Base-by-base conservation (phyloP, 495 filamentous ascomycete species). In the Aspergillus affinis region DNA sequence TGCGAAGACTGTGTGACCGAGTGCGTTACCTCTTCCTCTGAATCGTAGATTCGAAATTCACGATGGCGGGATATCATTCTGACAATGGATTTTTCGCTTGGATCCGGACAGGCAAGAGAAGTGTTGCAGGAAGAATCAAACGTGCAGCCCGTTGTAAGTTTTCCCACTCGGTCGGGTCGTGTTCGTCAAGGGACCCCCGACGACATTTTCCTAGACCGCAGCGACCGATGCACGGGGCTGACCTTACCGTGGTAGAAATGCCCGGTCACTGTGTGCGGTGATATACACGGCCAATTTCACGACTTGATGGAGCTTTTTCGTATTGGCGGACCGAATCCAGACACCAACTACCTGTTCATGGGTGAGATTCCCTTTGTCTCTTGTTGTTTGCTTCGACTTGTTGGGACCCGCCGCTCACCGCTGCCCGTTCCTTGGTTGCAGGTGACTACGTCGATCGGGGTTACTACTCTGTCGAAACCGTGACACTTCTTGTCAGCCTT, bases 41-140 rank as follows among this genome's bases (percentile, higher is more conserved):
- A 12, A 19, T 15, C 10, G 19, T 26, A 19, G n/a, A 49, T 26
- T n/a, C 32, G 50, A 29, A 27, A n/a, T 10, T 18, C 8, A 7
- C 23, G 17, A n/a, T 29, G 26, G 50, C 20, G 26, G 50, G 6
- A n/a, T 52, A n/a, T n/a, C 15, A 30, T 21, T 8, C 50, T 52
- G 27, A 41, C 36, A 10, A 15, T 41, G 36, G 36, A 52, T 52
- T 29, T 27, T n/a, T 52, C 7, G 15, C 8, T 27, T 6, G 48
- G 48, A 20, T 10, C 17, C 15, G 12, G 67, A 45, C 65, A 97
- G 93, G 94, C 95, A 61, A 83, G 93, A 77, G 95, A 98, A 72
- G 93, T 98, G 51, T 83, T 98, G 62, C 91, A 96, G 75, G 91
- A 96, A 21, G 94, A 98, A 77, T 96, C 92, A 50, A 98, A 98